Base-by-base conservation (phyloP, 371 early-diverging fungal genomes). In the Rhizopus sp. region DNA sequence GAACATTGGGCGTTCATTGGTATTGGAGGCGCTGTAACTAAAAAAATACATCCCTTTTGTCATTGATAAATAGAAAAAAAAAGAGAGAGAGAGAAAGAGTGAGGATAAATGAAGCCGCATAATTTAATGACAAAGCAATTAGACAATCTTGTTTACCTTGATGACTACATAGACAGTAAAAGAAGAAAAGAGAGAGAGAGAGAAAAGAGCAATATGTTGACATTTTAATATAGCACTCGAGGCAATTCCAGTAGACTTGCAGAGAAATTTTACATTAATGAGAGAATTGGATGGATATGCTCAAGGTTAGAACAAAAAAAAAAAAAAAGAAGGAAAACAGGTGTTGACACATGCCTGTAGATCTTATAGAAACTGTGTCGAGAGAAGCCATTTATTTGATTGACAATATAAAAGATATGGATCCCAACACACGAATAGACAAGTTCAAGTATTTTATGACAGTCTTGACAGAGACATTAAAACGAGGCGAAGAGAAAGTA, bases 401-500 rank as follows among this genome's bases (percentile, higher is more conserved):
- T 57, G 77, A 83, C 32, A 77, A 72, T 50, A 70, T 78, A 12
- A 68, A 73, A 44, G 56, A 71, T 17, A 62, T 73, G 55, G 63
- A 72, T n/a, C 65, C 78, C 33, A 81, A 87, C 47, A 75, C 81
- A 59, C 75, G 87, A 31, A 64, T 77, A 7, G 77, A 79, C 53
- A 69, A 80, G 37, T 74, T 95, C 50, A 78, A 79, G 52, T 69
- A 73, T 29, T 73, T 95, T 37, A 70, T 73, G 51, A 85, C 65
- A n/a, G 56, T 80, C 35, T 69, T 89, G 23, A 71, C 75, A 12
- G 88, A 88, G 10, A 87, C 85, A 23, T 69, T 92, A 29, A 88
- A 92, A 64, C 84, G 93, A 62, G 92, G 94, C 16, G 93, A 93
- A 64, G 94, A 94, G 44, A 96, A 95, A 59, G 92, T 94, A 0